Conservation (phyloP, 257 asterid genomes). For the Scutellaria galericulata region DNA sequence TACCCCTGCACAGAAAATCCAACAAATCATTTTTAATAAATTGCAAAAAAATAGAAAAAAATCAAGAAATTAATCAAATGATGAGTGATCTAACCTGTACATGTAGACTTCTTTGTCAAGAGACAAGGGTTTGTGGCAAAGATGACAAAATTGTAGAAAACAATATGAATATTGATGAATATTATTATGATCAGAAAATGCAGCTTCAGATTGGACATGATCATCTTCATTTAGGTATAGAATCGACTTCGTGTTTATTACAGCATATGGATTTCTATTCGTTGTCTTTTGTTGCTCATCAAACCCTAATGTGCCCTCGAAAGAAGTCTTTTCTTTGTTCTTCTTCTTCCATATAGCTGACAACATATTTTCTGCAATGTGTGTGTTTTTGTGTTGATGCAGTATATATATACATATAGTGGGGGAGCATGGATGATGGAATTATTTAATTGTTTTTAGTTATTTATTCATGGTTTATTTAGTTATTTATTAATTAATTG, state of each 20-base stretch:
- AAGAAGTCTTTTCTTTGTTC: too few relatives aligned
- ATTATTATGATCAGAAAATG: not conserved
- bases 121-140: slow-evolving; percentile 40
- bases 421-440: not conserved
- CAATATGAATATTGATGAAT: not conserved
- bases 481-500: too few relatives aligned
- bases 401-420: too few relatives aligned
- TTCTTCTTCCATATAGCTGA: slow-evolving; percentile 23
- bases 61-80: not conserved
- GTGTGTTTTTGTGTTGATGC: not conserved
- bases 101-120: slow-evolving; percentile 38
- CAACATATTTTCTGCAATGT: slow-evolving; percentile 11
- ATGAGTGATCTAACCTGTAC: slow-evolving; percentile 30
- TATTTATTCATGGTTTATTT: too few relatives aligned
- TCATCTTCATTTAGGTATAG: too few relatives aligned
- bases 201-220: not conserved
- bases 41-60: too few relatives aligned
- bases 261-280: too few relatives aligned
- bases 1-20: slow-evolving; percentile 50
- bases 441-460: too few relatives aligned
- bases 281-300: too few relatives aligned
- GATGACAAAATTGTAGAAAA: slow-evolving; percentile 46
- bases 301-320: too few relatives aligned
- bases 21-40: not conserved
- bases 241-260: too few relatives aligned